Evolutionary conservation across 1,284 basidiomycete species (phyloP).

Genomic region (Meripilus lineatus): DNA sequence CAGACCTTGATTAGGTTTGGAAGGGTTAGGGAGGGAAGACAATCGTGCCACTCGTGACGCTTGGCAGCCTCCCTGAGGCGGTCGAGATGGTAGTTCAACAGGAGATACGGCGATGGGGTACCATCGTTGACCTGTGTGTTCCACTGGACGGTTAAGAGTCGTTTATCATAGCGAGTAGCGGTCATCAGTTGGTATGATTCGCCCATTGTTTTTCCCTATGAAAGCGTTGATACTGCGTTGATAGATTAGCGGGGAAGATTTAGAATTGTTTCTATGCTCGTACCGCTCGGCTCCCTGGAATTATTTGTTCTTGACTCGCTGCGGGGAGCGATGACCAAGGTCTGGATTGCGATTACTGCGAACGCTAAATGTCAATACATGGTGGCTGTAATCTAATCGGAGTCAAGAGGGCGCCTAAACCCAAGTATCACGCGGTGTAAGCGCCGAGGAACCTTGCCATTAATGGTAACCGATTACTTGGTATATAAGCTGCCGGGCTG

Average conservation of each 20-base stretch:
- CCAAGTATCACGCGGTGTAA: constrained; percentile 8
- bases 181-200: constrained; percentile 40
- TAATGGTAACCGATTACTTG: too few species aligned
- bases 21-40: constrained; percentile 30
- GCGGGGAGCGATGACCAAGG: constrained; percentile 6
- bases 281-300: too few species aligned
- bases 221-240: too few species aligned
- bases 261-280: too few species aligned
- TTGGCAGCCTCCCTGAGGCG: constrained; percentile 47
- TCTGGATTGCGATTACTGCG: not conserved
- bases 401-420: constrained; percentile 8
- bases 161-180: constrained; percentile 53
- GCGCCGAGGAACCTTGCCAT: too few species aligned
- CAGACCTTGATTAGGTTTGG: constrained; percentile 37
- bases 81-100: constrained; percentile 54
- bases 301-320: too few species aligned
- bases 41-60: constrained; percentile 44
- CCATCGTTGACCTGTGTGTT: constrained; percentile 46
- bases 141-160: constrained; percentile 43
- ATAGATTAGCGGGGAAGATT: too few species aligned
- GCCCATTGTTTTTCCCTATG: constrained; percentile 3
- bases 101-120: constrained; percentile 47
- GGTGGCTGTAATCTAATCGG: not conserved
- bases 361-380: constrained; percentile 8
- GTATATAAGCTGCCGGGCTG: constrained; percentile 12